Conservation (phyloP, 2,329 filamentous ascomycete species). For the Sporothrix sp. region DNA sequence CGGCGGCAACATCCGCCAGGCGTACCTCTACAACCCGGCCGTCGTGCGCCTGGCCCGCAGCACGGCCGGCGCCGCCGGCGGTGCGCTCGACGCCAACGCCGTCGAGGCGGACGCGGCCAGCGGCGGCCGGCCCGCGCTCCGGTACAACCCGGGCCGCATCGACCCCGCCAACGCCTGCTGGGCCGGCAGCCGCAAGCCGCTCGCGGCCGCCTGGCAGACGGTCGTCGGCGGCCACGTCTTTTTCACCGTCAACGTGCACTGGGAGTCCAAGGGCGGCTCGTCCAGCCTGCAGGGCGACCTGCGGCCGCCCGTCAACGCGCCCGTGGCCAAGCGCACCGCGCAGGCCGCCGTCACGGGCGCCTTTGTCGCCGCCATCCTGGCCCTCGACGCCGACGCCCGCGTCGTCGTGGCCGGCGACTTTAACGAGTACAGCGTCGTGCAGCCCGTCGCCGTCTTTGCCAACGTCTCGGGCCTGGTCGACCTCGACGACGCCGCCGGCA, state of each 20-base stretch:
- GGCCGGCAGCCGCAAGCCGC: conserved; percentile 53
- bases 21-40: conserved; percentile 58
- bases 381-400: conserved; percentile 43
- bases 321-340: conserved; percentile 43
- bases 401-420: conserved; percentile 59
- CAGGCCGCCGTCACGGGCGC: conserved; percentile 52
- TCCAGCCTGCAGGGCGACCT: conserved; percentile 55
- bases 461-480: conserved; percentile 47
- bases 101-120: conserved; percentile 42
- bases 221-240: conserved; percentile 42
- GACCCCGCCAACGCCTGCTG: conserved; percentile 53
- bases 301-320: conserved; percentile 56
- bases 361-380: conserved; percentile 50
- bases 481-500: conserved; percentile 48
- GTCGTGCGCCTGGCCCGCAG: conserved; percentile 47
- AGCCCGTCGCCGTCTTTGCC: conserved; percentile 47
- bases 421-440: conserved; percentile 59
- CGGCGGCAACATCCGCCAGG: conserved; percentile 62
- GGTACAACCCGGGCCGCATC: conserved; percentile 59
- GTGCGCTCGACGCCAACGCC: conserved; percentile 42
- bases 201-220: conserved; percentile 56
- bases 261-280: conserved; percentile 55
- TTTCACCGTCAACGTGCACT: conserved; percentile 65
- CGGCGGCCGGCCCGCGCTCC: conserved; percentile 33
- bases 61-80: conserved; percentile 46